Conservation (phyloP, 345 rosid genomes). For the Brassica carinata region DNA sequence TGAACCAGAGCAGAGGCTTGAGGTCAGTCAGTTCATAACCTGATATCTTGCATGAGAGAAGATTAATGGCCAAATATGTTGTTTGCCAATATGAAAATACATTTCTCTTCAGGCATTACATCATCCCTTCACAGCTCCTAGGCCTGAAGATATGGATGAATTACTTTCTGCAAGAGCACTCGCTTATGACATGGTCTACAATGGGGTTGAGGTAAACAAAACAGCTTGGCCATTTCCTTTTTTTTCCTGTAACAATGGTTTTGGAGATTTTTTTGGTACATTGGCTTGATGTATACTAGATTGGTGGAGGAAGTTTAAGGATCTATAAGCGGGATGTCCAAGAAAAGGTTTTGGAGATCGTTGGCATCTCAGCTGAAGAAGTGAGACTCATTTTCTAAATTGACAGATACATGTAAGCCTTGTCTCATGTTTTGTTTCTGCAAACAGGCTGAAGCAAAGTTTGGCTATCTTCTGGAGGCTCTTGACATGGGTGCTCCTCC, state of each 20-base stretch:
- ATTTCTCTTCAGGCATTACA: conserved; percentile 61
- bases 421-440: conserved; percentile 4
- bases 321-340: conserved; percentile 86
- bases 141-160: conserved; percentile 83
- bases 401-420: neutral
- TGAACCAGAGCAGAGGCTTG: conserved; percentile 79
- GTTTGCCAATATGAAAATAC: conserved; percentile 17
- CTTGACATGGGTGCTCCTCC: conserved; percentile 99
- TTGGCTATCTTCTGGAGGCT: conserved; percentile 96
- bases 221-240: conserved; percentile 4
- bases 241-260: neutral
- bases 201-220: conserved; percentile 84
- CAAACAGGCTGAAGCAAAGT: conserved; percentile 85
- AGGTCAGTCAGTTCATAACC: conserved; percentile 45
- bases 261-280: neutral
- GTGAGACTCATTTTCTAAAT: conserved; percentile 42
- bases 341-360: conserved; percentile 77
- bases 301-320: conserved; percentile 99
- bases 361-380: conserved; percentile 80
- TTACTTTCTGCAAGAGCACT: conserved; percentile 90
- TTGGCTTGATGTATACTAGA: conserved; percentile 49
- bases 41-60: conserved; percentile 13
- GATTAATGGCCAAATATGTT: conserved; percentile 4
- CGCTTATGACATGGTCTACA: conserved; percentile 97
- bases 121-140: conserved; percentile 97